Percentiles rank a stretch among this genome's conserved stretches.
phyloP scores from a whole-genome alignment of 371 early-diverging fungal genomes.

The Mucor circinelloides region DNA sequence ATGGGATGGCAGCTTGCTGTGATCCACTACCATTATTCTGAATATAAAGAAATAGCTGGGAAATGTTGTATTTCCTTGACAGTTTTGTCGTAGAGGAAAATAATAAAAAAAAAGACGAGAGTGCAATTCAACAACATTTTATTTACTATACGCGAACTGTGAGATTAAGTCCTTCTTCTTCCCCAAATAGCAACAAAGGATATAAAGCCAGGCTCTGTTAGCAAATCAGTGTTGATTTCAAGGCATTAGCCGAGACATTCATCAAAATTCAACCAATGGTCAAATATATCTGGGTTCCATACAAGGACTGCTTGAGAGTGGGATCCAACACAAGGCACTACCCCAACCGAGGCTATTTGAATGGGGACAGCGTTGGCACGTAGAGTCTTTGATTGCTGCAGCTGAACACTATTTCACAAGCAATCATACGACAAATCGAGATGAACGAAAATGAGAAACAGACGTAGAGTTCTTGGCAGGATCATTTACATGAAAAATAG shows the following conservation, averaged over 20 bases:
- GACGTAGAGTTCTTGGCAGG: too few species aligned
- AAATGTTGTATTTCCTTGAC: neutral
- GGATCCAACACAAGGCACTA: neutral
- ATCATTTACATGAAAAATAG: neutral
- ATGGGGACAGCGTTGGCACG: neutral
- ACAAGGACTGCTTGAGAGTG: neutral
- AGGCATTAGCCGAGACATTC: neutral
- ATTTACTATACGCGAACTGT: neutral
- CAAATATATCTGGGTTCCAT: neutral
- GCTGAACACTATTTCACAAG: too few species aligned
- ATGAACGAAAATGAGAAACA: too few species aligned
- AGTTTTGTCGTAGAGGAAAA: neutral
- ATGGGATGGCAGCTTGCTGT: conserved; percentile 1
- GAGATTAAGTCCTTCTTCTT: neutral
- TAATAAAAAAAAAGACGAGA: too few species aligned
- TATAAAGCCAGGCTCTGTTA: neutral
- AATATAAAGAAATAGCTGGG: neutral
- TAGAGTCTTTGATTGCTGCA: too few species aligned
- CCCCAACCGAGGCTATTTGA: neutral
- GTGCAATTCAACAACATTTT: neutral
- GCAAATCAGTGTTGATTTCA: neutral
- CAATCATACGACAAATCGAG: too few species aligned
- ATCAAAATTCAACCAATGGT: neutral
- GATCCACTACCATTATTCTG: neutral
- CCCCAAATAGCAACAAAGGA: neutral